Conservation (phyloP, 306 rosid genomes). For the Clitoria ternatea region DNA sequence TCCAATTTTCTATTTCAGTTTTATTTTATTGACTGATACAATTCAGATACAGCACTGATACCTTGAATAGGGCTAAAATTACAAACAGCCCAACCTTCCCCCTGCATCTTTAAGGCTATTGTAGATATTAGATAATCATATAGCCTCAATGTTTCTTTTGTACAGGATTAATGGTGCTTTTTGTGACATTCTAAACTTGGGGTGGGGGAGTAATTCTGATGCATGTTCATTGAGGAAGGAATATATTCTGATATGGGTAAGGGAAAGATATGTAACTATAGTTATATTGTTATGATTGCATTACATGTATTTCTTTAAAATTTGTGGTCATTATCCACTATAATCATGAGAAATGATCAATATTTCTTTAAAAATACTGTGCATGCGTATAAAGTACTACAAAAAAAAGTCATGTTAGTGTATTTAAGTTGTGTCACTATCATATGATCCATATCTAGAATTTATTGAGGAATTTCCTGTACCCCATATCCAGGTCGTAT, state of each 20-base stretch:
- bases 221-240: background rate
- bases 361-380: background rate
- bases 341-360: background rate
- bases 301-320: background rate
- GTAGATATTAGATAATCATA: background rate
- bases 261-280: background rate
- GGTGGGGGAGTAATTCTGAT: background rate
- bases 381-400: background rate
- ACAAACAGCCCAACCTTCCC: background rate
- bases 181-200: background rate
- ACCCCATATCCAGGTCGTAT: background rate
- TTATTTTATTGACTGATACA: no score
- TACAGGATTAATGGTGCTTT: background rate
- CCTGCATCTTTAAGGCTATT: background rate
- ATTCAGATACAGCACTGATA: no score
- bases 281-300: background rate
- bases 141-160: background rate
- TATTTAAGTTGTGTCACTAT: background rate
- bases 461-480: background rate
- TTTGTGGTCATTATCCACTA: background rate
- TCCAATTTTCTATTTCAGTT: no score
- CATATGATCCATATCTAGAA: background rate
- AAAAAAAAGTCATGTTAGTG: background rate
- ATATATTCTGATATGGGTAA: background rate
- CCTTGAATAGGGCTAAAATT: background rate